phyloP scores from a whole-genome alignment of 257 asterid species.

The Ballota nigra region DNA sequence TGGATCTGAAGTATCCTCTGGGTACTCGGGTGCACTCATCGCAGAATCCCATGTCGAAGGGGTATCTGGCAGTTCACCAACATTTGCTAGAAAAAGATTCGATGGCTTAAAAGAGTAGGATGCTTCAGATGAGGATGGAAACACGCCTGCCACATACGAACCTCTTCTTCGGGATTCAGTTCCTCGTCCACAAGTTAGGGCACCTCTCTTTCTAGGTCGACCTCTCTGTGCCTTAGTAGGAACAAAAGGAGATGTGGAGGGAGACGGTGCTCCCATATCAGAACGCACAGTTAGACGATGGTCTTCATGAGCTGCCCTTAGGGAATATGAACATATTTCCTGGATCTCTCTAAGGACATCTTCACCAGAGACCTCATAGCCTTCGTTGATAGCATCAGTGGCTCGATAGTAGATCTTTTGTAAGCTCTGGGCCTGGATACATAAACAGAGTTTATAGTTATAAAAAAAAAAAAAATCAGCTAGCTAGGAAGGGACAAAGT shows the following conservation, averaged over 20 bases:
- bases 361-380: slow-evolving; percentile 42
- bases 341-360: slow-evolving; percentile 65
- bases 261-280: slow-evolving; percentile 40
- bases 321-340: slow-evolving; percentile 60
- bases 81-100: slow-evolving; percentile 22
- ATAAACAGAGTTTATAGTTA: not conserved
- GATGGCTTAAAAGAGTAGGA: slow-evolving; percentile 39
- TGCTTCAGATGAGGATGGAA: slow-evolving; percentile 33
- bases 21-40: slow-evolving; percentile 34
- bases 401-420: slow-evolving; percentile 65
- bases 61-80: slow-evolving; percentile 38
- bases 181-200: slow-evolving; percentile 31
- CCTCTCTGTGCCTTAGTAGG: slow-evolving; percentile 61
- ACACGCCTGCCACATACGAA: slow-evolving; percentile 27
- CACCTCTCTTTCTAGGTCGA: slow-evolving; percentile 69
- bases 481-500: not conserved
- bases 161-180: slow-evolving; percentile 42
- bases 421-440: slow-evolving; percentile 68
- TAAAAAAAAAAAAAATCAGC: slow-evolving; percentile 8
- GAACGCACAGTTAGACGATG: slow-evolving; percentile 50
- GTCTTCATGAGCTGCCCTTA: slow-evolving; percentile 64
- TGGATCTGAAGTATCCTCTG: slow-evolving; percentile 40
- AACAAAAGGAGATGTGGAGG: slow-evolving; percentile 30
- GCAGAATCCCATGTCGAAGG: slow-evolving; percentile 61
- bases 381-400: slow-evolving; percentile 60